Evolutionary conservation across 179 eudicot genomes (phyloP).

Genomic region (Camellia oleifera): DNA sequence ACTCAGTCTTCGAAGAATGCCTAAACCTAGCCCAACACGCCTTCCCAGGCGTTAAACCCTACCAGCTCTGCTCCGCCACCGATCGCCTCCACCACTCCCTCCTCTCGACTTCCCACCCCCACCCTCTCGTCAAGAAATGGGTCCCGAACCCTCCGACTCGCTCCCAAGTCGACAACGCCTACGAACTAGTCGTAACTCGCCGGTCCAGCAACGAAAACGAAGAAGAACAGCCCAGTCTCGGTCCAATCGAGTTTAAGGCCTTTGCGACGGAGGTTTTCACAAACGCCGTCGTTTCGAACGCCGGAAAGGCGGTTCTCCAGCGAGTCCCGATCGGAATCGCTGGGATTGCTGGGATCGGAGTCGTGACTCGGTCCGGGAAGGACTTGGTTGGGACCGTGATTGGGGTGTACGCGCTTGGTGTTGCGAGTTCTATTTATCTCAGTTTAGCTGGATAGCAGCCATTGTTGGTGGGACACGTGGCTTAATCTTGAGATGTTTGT

Average conservation of each 20-base stretch:
- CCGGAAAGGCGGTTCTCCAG: conserved; percentile 32
- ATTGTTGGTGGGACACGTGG: no score
- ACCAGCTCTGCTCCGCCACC: conserved; percentile 72
- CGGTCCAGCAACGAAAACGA: not conserved
- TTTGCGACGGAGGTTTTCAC: conserved; percentile 60
- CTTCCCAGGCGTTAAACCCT: conserved; percentile 56
- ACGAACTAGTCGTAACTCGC: conserved; percentile 24
- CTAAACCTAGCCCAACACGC: conserved; percentile 54
- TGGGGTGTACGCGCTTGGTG: conserved; percentile 68
- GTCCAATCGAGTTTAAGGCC: conserved; percentile 37
- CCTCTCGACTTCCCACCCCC: conserved; percentile 18
- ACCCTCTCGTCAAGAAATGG: conserved; percentile 52
- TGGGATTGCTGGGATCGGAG: conserved; percentile 76
- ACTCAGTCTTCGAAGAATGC: conserved; percentile 44
- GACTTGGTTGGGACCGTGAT: conserved; percentile 53
- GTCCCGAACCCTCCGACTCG: conserved; percentile 62
- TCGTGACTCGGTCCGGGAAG: conserved; percentile 38
- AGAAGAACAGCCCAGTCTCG: conserved; percentile 20
- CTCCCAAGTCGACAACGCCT: conserved; percentile 53
- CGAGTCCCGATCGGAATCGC: conserved; percentile 52
- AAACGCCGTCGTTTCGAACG: conserved; percentile 46
- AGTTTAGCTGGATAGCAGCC: conserved; percentile 26
- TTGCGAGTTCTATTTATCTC: conserved; percentile 52
- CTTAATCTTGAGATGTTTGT: no score
- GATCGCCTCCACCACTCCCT: conserved; percentile 52